A percentile compares a stretch with the other conserved stretches of the same genome.
phyloP scores from a whole-genome alignment of 352 stramenopile species.

The Phytopythium kandeliae region DNA sequence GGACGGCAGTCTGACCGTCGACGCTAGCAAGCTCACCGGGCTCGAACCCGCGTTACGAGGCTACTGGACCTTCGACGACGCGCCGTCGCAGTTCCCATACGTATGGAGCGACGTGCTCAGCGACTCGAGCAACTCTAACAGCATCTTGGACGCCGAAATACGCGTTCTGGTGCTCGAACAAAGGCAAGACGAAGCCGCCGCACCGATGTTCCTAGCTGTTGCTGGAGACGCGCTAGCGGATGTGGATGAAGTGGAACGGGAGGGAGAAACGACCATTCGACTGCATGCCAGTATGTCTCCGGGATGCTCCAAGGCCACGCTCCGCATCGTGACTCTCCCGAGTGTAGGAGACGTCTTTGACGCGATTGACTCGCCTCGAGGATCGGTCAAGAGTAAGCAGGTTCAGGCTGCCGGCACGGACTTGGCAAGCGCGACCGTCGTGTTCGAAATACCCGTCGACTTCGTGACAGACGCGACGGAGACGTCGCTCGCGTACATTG shows the following conservation, averaged over 20 bases:
- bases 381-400: neutral
- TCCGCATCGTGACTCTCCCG: conserved; percentile 10
- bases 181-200: neutral
- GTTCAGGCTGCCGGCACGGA: neutral
- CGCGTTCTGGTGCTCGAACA: conserved; percentile 10
- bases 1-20: conserved; percentile 2
- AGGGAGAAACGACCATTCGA: conserved; percentile 1
- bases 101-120: neutral
- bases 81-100: conserved; percentile 1
- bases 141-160: conserved; percentile 8
- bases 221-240: conserved; percentile 11
- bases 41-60: conserved; percentile 16
- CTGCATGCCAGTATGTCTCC: conserved; percentile 1
- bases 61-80: conserved; percentile 26
- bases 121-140: neutral
- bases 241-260: neutral
- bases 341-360: neutral
- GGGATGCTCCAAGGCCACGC: conserved; percentile 1
- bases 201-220: conserved; percentile 9
- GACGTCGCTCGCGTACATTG: conserved; percentile 11
- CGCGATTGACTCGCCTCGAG: neutral
- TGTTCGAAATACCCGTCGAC: conserved; percentile 7
- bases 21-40: conserved; percentile 11
- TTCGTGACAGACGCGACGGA: conserved; percentile 1
- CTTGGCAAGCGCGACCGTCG: conserved; percentile 4